These are phyloP conservation scores for Penicillium sp. DNA, from an alignment of 2,329 filamentous ascomycete species.

Conservation along the genomic window DNA sequence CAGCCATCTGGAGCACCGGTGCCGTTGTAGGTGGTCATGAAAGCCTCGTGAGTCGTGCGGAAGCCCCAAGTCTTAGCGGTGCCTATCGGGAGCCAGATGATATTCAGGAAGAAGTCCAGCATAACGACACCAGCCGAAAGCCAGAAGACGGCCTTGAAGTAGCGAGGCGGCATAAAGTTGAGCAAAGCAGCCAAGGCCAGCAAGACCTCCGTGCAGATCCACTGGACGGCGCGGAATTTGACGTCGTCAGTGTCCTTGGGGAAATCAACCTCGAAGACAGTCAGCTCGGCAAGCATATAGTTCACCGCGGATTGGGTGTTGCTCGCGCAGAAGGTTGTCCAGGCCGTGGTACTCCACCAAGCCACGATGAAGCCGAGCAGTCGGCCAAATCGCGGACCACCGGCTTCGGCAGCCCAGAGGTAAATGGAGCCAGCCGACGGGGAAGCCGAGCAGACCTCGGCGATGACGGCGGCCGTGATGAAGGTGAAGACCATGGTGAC, in stretches of 20 bases:
- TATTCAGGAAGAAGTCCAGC: slow-evolving; percentile 63
- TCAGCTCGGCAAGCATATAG: slow-evolving; percentile 61
- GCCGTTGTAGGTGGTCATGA: slow-evolving; percentile 64
- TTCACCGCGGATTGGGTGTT: slow-evolving; percentile 58
- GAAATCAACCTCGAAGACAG: slow-evolving; percentile 61
- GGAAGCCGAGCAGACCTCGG: slow-evolving; percentile 64
- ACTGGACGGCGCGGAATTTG: slow-evolving; percentile 65
- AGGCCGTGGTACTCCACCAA: slow-evolving; percentile 67
- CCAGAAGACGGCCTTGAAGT: slow-evolving; percentile 51
- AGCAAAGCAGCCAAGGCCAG: slow-evolving; percentile 55
- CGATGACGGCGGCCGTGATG: slow-evolving; percentile 64
- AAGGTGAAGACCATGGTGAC: slow-evolving; percentile 64
- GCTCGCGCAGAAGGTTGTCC: slow-evolving; percentile 63
- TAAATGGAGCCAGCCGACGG: slow-evolving; percentile 65
- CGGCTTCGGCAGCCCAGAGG: slow-evolving; percentile 65
- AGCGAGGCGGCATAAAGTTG: slow-evolving; percentile 53
- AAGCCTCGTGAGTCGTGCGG: slow-evolving; percentile 62
- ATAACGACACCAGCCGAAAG: slow-evolving; percentile 56
- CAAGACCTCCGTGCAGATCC: slow-evolving; percentile 61
- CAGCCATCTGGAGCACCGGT: slow-evolving; percentile 60
- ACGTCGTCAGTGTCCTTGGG: slow-evolving; percentile 57
- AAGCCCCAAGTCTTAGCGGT: slow-evolving; percentile 61
- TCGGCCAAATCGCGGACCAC: slow-evolving; percentile 59
- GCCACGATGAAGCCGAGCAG: slow-evolving; percentile 65
- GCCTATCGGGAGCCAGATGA: slow-evolving; percentile 65